Evolutionary conservation across 1,139 yeast genomes (phyloP), one percentile per base, ranked within the genome.

Genomic region (Suhomyces taliae): DNA sequence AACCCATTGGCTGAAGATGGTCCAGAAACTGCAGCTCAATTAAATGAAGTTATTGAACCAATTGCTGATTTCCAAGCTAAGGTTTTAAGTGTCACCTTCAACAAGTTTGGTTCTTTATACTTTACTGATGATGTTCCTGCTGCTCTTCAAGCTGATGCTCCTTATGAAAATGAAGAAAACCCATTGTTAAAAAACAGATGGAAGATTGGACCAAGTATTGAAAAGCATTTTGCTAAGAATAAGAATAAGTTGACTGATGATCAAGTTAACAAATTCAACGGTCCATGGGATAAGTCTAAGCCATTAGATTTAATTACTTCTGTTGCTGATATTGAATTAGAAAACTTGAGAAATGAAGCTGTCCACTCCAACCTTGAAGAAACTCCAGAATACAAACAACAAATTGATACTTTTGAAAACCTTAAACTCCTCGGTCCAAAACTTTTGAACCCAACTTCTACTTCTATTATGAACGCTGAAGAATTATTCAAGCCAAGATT

Each of bases 151-250:
- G 64, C 65, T 33, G 78, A 69, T 32, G 53, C 68, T 34, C 88
- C 95, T 4, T 87, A 86, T 55, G 82, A 80, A 7, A 89, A 84
- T 19, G 93, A 87, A 62, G 69, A 75, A 32, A 72, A 83, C 45
- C 71, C 74, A 27, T 66, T 65, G 31, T 70, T 87, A 46, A 71
- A 72, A 43, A 79, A 80, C 53, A 81, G 96, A 70, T 91, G 95
- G 95, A 80, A 87, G 63, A 83, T 93, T 55, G 98, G 99, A 2
- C 95, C 96, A n/a, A 81, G 90, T 37, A 83, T 83, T 36, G 97
- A 91, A 67, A 78, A 86, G 53, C 77, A 82, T 12, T 88, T 85
- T 63, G 85, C 90, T 78, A 87, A 85, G 64, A 79, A 82, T 56
- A 85, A 84, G 58, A 68, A 67, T 55, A 72, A 66, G 51, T 69